Percentiles rank a stretch among this genome's conserved stretches.
Evolutionary conservation across 2,329 filamentous ascomycete genomes (phyloP).

Genomic region (Aspergillus awamori): DNA sequence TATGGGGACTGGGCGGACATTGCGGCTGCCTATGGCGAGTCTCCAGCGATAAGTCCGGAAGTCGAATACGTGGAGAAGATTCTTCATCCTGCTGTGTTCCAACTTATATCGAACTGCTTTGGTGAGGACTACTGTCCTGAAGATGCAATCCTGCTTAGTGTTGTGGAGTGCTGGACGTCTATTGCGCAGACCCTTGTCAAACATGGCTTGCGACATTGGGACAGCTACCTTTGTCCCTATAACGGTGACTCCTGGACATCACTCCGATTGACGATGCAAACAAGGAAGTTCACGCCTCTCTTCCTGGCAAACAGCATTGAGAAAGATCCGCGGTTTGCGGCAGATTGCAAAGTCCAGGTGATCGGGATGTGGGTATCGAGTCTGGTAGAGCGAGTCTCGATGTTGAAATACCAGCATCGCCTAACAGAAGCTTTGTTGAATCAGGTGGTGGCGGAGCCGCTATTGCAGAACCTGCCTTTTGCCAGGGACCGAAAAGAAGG

Average conservation of each 20-base stretch:
- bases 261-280: constrained; percentile 51
- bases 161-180: constrained; percentile 59
- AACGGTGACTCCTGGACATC: constrained; percentile 53
- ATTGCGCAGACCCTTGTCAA: constrained; percentile 53
- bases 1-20: constrained; percentile 63
- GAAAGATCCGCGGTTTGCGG: constrained; percentile 44
- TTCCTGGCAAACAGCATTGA: constrained; percentile 51
- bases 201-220: constrained; percentile 55
- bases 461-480: constrained; percentile 64
- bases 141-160: constrained; percentile 55
- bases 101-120: constrained; percentile 63
- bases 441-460: constrained; percentile 45
- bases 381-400: constrained; percentile 61
- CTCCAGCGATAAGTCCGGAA: constrained; percentile 22
- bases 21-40: constrained; percentile 47
- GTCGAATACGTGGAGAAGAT: constrained; percentile 44
- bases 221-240: constrained; percentile 59
- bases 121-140: constrained; percentile 60
- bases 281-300: constrained; percentile 50
- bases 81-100: constrained; percentile 54
- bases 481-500: constrained; percentile 40
- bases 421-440: constrained; percentile 60
- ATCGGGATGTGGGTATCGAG: constrained; percentile 58
- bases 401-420: constrained; percentile 63
- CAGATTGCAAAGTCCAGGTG: constrained; percentile 52